Conservation (phyloP, 495 filamentous ascomycete genomes). For the Chaetomidium leptoderma region DNA sequence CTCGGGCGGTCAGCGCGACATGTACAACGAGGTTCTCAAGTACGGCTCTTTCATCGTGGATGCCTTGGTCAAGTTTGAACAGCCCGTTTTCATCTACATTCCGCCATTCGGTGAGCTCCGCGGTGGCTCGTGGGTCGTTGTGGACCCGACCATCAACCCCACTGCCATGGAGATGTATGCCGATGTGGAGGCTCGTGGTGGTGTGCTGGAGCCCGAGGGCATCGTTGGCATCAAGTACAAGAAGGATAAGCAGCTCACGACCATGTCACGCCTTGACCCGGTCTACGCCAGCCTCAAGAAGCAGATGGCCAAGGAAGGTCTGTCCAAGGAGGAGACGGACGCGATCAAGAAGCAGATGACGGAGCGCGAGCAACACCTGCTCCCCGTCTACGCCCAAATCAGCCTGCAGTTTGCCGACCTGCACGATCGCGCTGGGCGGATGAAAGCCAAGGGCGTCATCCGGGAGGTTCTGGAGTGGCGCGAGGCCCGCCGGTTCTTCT, state of each 20-base stretch:
- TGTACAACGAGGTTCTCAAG: conserved; percentile 99
- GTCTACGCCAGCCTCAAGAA: conserved; percentile 79
- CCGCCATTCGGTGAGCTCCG: conserved; percentile 94
- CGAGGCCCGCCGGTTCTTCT: conserved; percentile 96
- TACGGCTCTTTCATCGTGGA: conserved; percentile 99
- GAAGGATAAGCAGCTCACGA: conserved; percentile 94
- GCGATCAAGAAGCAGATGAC: conserved; percentile 82
- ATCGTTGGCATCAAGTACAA: conserved; percentile 98
- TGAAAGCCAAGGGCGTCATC: conserved; percentile 95
- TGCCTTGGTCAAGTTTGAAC: conserved; percentile 95
- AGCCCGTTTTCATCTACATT: conserved; percentile 98
- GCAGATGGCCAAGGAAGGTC: conserved; percentile 59
- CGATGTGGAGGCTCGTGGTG: conserved; percentile 89
- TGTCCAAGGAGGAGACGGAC: conserved; percentile 67
- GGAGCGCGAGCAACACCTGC: conserved; percentile 78
- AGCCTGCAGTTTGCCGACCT: conserved; percentile 93
- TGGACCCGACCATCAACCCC: conserved; percentile 96
- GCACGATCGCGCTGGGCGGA: conserved; percentile 94
- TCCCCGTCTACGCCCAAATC: conserved; percentile 91
- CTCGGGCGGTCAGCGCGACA: conserved; percentile 97
- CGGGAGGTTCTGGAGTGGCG: conserved; percentile 78
- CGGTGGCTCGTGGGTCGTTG: conserved; percentile 98
- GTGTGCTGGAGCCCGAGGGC: conserved; percentile 96
- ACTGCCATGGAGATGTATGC: conserved; percentile 99
- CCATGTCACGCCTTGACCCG: conserved; percentile 90